Evolutionary conservation across 2,329 filamentous ascomycete species (phyloP).

Genomic region (Neopestalotiopsis sp.): DNA sequence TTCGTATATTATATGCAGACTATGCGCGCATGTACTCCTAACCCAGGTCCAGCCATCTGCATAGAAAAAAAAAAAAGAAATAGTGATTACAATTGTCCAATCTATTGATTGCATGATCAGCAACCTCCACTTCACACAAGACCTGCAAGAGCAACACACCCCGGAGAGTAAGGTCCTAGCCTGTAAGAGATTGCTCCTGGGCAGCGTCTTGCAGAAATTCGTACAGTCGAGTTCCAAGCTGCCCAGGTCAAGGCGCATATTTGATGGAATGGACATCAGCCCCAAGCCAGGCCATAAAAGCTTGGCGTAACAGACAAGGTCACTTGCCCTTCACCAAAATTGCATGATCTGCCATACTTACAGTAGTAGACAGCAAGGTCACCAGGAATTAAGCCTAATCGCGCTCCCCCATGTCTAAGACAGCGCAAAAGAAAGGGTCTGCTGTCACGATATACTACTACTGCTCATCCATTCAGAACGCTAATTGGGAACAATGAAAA

Average conservation of each 20-base stretch:
- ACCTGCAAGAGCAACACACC: not conserved
- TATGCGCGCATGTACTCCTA: not conserved
- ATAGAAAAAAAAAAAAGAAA: not conserved
- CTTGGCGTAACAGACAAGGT: not conserved
- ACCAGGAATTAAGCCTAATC: too few relatives aligned
- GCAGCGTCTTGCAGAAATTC: not conserved
- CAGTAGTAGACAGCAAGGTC: too few relatives aligned
- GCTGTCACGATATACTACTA: too few relatives aligned
- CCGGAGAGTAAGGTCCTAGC: slow-evolving; percentile 1
- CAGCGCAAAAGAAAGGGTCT: too few relatives aligned
- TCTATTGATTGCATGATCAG: not conserved
- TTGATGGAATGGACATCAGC: not conserved
- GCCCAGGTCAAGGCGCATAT: not conserved
- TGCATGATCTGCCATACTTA: too few relatives aligned
- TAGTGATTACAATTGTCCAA: not conserved
- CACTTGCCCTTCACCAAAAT: not conserved
- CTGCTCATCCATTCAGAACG: too few relatives aligned
- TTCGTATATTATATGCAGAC: too few relatives aligned
- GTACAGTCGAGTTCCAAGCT: not conserved
- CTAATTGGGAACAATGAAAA: too few relatives aligned
- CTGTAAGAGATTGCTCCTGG: not conserved
- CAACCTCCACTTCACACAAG: not conserved
- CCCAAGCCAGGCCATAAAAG: not conserved
- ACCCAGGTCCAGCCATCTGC: not conserved
- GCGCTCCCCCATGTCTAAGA: too few relatives aligned